Percentiles rank a stretch among this genome's conserved stretches.
Conservation (phyloP, 805 yeast species). For the Cyberlindnera petersonii region DNA sequence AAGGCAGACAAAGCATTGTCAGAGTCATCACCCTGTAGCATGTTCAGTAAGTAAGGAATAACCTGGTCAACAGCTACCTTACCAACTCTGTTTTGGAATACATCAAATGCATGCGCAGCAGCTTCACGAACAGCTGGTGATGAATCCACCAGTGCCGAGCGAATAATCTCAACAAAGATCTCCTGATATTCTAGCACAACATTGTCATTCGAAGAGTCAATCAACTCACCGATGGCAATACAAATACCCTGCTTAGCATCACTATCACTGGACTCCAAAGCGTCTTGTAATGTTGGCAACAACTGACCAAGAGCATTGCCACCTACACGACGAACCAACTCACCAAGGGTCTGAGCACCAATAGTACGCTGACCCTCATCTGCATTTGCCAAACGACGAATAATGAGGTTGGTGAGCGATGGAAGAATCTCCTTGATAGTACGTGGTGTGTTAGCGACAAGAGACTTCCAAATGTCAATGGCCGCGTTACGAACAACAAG, state of each 20-base stretch:
- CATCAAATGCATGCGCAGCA: constrained; percentile 89
- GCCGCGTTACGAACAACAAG: constrained; percentile 86
- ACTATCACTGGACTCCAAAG: constrained; percentile 57
- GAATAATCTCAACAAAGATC: constrained; percentile 67
- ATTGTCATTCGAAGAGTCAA: constrained; percentile 64
- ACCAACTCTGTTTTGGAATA: constrained; percentile 77
- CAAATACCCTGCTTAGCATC: constrained; percentile 95
- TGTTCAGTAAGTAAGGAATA: constrained; percentile 73
- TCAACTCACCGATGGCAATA: constrained; percentile 83
- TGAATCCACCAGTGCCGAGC: constrained; percentile 74
- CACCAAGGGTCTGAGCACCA: constrained; percentile 93
- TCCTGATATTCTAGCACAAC: constrained; percentile 62
- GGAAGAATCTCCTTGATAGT: constrained; percentile 91
- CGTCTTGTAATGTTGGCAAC: constrained; percentile 76
- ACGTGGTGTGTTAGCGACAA: constrained; percentile 93
- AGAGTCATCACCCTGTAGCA: constrained; percentile 59
- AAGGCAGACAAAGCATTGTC: constrained; percentile 82
- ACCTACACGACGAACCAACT: constrained; percentile 90
- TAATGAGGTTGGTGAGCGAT: constrained; percentile 71
- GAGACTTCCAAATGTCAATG: constrained; percentile 92
- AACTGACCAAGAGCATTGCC: constrained; percentile 78
- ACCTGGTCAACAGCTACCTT: constrained; percentile 83
- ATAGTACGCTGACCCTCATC: constrained; percentile 76
- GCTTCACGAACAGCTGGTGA: constrained; percentile 77
- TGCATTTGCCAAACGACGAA: constrained; percentile 76